Conservation (phyloP, 2,329 filamentous ascomycete genomes). For the Cercospora brassicicola region DNA sequence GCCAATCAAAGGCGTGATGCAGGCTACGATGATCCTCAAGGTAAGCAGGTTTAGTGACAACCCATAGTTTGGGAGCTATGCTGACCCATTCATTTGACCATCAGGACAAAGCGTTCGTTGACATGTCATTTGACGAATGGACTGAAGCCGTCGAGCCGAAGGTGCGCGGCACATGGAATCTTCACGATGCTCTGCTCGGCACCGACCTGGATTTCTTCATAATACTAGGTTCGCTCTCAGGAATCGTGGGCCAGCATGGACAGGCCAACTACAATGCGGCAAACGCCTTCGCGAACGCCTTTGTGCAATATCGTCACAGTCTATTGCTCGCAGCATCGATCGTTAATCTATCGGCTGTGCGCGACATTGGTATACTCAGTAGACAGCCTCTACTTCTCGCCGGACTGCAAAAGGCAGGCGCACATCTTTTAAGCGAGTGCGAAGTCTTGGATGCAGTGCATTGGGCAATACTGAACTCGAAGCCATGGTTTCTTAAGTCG, state of each 20-base stretch:
- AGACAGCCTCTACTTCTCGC: neutral
- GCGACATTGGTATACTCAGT: slow-evolving; percentile 43
- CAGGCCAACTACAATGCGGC: slow-evolving; percentile 60
- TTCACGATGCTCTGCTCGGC: slow-evolving; percentile 40
- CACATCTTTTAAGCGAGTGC: no score
- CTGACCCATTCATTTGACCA: no score
- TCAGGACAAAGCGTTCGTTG: slow-evolving; percentile 6
- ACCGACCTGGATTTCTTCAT: slow-evolving; percentile 12
- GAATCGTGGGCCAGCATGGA: slow-evolving; percentile 57
- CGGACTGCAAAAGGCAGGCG: no score
- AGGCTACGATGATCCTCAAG: slow-evolving; percentile 16
- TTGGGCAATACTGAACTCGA: no score
- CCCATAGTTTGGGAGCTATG: no score
- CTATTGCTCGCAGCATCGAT: slow-evolving; percentile 49
- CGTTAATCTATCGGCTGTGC: slow-evolving; percentile 57
- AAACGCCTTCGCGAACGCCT: slow-evolving; percentile 35
- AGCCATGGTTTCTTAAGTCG: no score
- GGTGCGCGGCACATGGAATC: slow-evolving; percentile 10
- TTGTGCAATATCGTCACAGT: slow-evolving; percentile 42
- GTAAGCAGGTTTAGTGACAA: no score
- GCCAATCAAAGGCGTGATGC: slow-evolving; percentile 11
- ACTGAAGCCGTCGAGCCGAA: slow-evolving; percentile 1
- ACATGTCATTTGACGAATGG: slow-evolving; percentile 11
- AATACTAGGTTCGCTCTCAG: slow-evolving; percentile 48
- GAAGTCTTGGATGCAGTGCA: no score